Evolutionary conservation across 257 asterid genomes (phyloP).

Genomic region (Plectranthus barbatus): DNA sequence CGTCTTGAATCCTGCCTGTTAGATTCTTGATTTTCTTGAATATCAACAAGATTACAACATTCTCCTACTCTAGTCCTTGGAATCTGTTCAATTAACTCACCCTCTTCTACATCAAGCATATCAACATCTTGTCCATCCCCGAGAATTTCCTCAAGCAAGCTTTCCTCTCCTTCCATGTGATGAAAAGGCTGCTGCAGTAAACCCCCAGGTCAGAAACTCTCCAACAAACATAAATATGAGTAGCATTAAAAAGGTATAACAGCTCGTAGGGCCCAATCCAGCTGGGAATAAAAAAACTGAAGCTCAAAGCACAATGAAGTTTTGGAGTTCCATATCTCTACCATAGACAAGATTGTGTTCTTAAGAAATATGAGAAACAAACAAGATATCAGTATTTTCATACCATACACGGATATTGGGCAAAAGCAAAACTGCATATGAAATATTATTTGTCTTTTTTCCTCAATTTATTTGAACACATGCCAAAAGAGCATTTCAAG

Average conservation of each 20-base stretch:
- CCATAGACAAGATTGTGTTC: not conserved
- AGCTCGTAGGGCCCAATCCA: not conserved
- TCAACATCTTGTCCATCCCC: slow-evolving; percentile 58
- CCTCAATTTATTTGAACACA: not conserved
- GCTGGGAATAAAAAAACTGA: not conserved
- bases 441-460: too few species aligned
- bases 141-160: slow-evolving; percentile 40
- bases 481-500: not conserved
- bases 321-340: too few species aligned
- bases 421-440: not conserved
- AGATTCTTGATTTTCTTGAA: slow-evolving; percentile 28
- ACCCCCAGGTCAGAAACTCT: slow-evolving; percentile 8
- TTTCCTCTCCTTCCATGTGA: slow-evolving; percentile 54
- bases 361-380: not conserved
- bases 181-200: slow-evolving; percentile 19
- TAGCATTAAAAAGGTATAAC: not conserved
- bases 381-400: not conserved
- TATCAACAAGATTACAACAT: slow-evolving; percentile 24
- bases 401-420: not conserved
- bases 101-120: slow-evolving; percentile 85
- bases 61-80: slow-evolving; percentile 36
- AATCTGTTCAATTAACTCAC: slow-evolving; percentile 47
- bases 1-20: slow-evolving; percentile 21
- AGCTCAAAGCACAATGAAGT: too few species aligned
- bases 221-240: not conserved